Base-by-base conservation (phyloP, 257 asterid species). In the Przewalskia tangutica region DNA sequence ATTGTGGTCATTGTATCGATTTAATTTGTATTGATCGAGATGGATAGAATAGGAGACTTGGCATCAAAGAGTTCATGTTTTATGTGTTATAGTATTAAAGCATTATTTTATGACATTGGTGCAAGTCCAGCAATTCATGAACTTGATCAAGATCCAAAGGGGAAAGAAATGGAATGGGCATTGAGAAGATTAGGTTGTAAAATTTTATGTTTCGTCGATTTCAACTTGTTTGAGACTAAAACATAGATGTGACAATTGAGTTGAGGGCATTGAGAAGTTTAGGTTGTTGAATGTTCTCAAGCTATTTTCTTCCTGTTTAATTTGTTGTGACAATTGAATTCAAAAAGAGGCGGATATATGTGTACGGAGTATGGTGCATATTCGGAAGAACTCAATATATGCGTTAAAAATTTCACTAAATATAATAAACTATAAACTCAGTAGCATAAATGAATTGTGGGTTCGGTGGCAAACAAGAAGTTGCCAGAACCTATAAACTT, bases 51-150 rank as follows among this genome's bases (percentile, higher is more conserved):
- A 42, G 44, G 84, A 3, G 84, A 71, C 4, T 75, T 82, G 44
- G 84, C 84, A 46, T 71, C 81, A 59, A 82, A 82, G 65, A 82
- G 81, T 36, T 82, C 81, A 82, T 82, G 84, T 51, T 82, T 78
- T 79, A 82, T 82, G 81, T 73, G 84, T 16, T 81, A 82, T 53
- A 82, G 84, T 67, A 75, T 75, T 77, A 82, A 59, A 77, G 81
- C 84, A 60, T 20, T 82, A 40, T 82, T 82, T 50, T 82, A 82
- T 46, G 84, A 82, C 16, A 66, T 73, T 8, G 84, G 84, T 20
- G 84, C 84, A 59, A 82, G 84, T 59, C 84, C 84, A 71, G 81
- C 55, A 55, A 54, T 82, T 54, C 66, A 82, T 75, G 84, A 82
- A 75, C 76, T 82, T 56, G 84, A 82, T 59, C 18, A 77, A 82